Evolutionary conservation across 164 flowering plant genomes (phyloP).

Genomic region (Magnolia kwangsiensis): DNA sequence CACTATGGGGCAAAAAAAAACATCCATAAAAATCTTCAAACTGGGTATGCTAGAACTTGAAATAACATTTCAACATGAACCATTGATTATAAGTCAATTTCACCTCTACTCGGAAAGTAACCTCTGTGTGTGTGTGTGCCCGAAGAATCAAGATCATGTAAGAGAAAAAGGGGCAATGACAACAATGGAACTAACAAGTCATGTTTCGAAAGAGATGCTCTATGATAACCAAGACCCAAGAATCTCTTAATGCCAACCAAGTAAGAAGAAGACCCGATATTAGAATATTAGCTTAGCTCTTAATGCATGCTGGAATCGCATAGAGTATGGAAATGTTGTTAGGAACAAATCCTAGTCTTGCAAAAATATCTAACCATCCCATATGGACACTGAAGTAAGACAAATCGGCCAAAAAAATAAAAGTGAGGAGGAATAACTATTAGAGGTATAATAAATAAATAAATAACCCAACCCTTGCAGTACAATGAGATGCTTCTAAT

Average conservation of each 20-base stretch:
- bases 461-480: neutral
- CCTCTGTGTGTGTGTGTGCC: neutral
- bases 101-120: neutral
- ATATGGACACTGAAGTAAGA: neutral
- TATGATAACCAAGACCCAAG: neutral
- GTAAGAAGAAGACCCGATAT: neutral
- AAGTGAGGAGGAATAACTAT: neutral
- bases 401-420: too few species aligned
- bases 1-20: slow-evolving; percentile 41
- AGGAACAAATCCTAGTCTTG: neutral
- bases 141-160: neutral
- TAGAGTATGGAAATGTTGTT: neutral
- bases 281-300: neutral
- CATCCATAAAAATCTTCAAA: neutral
- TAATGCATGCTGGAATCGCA: neutral
- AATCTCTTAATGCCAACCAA: neutral
- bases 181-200: too few species aligned
- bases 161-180: neutral
- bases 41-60: neutral
- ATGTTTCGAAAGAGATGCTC: too few species aligned
- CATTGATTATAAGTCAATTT: neutral
- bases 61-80: neutral
- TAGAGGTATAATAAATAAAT: neutral
- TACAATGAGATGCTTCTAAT: too few species aligned
- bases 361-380: neutral